Evolutionary conservation across 108 stramenopile genomes (phyloP), one percentile per base, ranked within the genome.

Genomic region (Nitzschia palea): DNA sequence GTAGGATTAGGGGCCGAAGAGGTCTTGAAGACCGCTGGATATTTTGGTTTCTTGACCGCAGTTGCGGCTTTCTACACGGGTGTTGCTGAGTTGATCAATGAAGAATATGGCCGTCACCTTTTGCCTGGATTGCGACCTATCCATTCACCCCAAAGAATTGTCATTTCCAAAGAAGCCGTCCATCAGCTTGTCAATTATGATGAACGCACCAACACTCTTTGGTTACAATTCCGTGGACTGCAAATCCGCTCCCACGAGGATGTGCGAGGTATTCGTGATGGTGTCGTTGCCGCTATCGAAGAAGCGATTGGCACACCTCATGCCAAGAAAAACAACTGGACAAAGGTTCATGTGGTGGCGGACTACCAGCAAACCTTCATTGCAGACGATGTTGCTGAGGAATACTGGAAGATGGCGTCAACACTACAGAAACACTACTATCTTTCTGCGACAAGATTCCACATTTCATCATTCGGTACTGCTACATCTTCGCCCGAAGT

Each of bases 31-130:
- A 61, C 58, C n/a, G 62, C 58, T 18, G 70, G 70, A n/a, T 35
- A 37, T 31, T 58, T 71, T 54, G 70, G 70, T 22, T 64, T 71
- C 29, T n/a, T 32, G 8, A 64, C 70, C 23, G 70, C 62, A 15
- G 27, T 64, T 0, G 51, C 28, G 14, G 70, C 70, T 22, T 64
- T 52, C 23, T 71, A 64, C 26, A 62, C 62, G 15, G 70, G 62
- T 15, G 52, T 64, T 4, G 70, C 70, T 27, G 70, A 71, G 53
- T 22, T 71, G 15, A 47, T 71, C 48, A 71, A 71, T 54, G 70
- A 71, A 54, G 62, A 64, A 40, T 71, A 47, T 29, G 70, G 70
- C 28, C 68, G 68, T 9, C 57, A 44, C 37, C 40, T 69, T 1
- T 47, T 69, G 17, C 68, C 68, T 2, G 68, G 68, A 22, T 20